Conservation (phyloP, 2,329 filamentous ascomycete genomes). For the Hirsutella thompsonii region DNA sequence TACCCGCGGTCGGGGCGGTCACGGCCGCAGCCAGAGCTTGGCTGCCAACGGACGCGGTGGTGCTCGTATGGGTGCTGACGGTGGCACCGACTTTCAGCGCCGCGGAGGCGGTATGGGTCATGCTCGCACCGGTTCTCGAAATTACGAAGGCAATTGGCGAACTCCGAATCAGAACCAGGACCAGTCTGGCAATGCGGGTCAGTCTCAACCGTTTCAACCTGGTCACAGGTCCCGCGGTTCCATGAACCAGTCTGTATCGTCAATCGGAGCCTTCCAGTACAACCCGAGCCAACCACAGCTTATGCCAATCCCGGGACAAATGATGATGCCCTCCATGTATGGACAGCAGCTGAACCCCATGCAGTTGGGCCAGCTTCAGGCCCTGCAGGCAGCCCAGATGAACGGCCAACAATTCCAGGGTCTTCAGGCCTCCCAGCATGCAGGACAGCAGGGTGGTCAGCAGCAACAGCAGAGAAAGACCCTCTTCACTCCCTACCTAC, state of each 20-base stretch:
- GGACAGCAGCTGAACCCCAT: conserved; percentile 80
- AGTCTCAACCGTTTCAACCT: conserved; percentile 70
- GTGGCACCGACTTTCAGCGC: conserved; percentile 53
- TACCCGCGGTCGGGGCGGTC: conserved; percentile 41
- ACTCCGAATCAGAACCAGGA: conserved; percentile 61
- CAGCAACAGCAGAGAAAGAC: conserved; percentile 89
- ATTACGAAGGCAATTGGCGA: conserved; percentile 97
- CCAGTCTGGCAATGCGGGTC: conserved; percentile 30
- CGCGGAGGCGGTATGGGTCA: conserved; percentile 53
- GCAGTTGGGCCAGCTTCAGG: conserved; percentile 82
- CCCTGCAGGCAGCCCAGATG: conserved; percentile 80
- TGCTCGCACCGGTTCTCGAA: conserved; percentile 70
- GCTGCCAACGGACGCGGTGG: conserved; percentile 62
- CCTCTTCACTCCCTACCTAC: conserved; percentile 93
- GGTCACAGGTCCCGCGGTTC: conserved; percentile 80
- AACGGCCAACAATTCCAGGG: conserved; percentile 62
- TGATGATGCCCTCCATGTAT: conserved; percentile 78
- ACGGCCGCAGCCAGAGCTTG: conserved; percentile 85
- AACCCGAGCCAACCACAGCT: conserved; percentile 68
- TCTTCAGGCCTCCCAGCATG: conserved; percentile 59
- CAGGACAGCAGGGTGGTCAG: conserved; percentile 44
- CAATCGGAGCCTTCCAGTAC: conserved; percentile 81
- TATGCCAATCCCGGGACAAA: conserved; percentile 74
- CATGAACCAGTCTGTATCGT: conserved; percentile 73
- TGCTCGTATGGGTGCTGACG: conserved; percentile 49